Base-by-base conservation (phyloP, 2,329 filamentous ascomycete species). In the Paraconiothyrium brasiliense region DNA sequence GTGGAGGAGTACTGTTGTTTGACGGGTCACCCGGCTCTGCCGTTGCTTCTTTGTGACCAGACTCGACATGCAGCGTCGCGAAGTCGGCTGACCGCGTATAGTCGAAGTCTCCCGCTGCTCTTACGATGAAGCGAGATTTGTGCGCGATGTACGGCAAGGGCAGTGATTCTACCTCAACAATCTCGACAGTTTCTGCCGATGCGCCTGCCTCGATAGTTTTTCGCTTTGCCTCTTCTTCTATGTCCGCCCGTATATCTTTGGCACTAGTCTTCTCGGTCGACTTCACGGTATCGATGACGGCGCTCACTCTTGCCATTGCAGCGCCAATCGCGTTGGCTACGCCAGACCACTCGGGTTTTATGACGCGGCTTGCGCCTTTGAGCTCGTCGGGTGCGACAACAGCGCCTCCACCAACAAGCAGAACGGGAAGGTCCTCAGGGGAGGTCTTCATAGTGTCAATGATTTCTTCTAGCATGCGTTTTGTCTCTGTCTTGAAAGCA, bases 321-420 rank as follows among this genome's bases (percentile, higher is more conserved):
- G 87, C 88, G 1, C 88, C 88, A 10, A 90, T 87, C 0, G 88
- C 88, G 68, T 90, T 90, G 9, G 88, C 88, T 1, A 90, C 86
- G 3, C 83, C 83, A 1, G 86, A 84, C 79, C 83, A 88, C 44
- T 82, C 77, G 0, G 86, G 86, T 64, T 85, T 87, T 48, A 88
- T 74, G 1, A 89, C 84, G 35, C 76, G 79, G 61, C 84, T 86
- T 9, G 86, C 87, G 1, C 87, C 87, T 35, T 78, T 77, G 0
- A 90, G 77, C n/a, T 81, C 73, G 39, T 85, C 79, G 0, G 86
- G 87, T 0, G 85, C 84, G 47, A 90, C 82, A 10, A 89, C 79
- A 1, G 87, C 86, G 4, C 88, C 88, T 0, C 88, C 88, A 8
- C 88, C 88, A 0, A 90, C 88, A 0, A 90, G 83, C 0, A 90